Conservation (phyloP, 176 grass and related monocot species). For the Avena sativa region DNA sequence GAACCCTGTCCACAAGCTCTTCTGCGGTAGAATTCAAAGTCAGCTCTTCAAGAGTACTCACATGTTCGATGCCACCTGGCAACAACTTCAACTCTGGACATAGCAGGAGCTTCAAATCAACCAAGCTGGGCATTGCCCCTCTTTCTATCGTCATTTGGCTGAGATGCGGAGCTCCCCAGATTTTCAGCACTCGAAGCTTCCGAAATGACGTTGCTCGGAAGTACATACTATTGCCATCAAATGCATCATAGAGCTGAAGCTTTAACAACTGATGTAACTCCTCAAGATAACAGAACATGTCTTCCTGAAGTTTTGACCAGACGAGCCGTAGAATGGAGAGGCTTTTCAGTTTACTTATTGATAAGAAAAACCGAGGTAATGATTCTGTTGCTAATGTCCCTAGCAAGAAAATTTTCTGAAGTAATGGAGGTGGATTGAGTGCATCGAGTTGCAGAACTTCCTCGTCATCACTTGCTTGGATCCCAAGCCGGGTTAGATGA, state of each 20-base stretch:
- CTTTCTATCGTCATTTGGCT: constrained; percentile 42
- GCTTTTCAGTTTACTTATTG: constrained; percentile 36
- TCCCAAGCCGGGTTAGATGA: constrained; percentile 40
- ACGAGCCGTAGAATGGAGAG: constrained; percentile 44
- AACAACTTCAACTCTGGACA: constrained; percentile 40
- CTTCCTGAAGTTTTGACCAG: constrained; percentile 39
- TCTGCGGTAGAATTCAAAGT: constrained; percentile 34
- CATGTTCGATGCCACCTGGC: constrained; percentile 34
- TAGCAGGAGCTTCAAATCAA: constrained; percentile 46
- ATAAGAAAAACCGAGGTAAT: constrained; percentile 31
- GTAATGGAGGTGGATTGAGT: constrained; percentile 25
- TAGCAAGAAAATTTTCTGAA: constrained; percentile 47
- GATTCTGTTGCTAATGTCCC: constrained; percentile 38
- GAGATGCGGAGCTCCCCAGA: constrained; percentile 39
- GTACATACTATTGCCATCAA: not conserved
- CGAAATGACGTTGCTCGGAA: constrained; percentile 28
- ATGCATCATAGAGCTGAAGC: constrained; percentile 52
- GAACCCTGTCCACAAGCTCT: constrained; percentile 41
- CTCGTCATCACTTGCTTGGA: constrained; percentile 29
- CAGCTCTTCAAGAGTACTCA: constrained; percentile 40
- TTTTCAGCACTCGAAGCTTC: constrained; percentile 36
- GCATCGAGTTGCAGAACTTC: constrained; percentile 35
- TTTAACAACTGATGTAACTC: constrained; percentile 44
- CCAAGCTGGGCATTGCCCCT: constrained; percentile 35
- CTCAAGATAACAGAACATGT: constrained; percentile 36